A percentile compares a stretch with the other conserved stretches of the same genome.
Conservation (phyloP, 169 alveolate genomes). For the Perkinsus chesapeaki region DNA sequence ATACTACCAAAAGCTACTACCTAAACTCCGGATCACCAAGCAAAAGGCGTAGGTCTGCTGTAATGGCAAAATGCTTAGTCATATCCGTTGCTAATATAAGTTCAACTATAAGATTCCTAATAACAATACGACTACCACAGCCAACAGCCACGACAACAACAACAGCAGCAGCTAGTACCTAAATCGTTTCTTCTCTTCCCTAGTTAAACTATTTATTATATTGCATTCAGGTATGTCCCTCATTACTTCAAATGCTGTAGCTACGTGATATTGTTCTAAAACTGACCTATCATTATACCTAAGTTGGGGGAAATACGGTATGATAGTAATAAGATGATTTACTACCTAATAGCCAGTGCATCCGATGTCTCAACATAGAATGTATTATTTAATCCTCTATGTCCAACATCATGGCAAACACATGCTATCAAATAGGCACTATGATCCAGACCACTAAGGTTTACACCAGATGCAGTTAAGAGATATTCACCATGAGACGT, state of each 20-base stretch:
- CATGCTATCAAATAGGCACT: not conserved
- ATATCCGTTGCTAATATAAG: not conserved
- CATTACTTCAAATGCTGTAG: not conserved
- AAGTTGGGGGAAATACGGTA: not conserved
- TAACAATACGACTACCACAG: not conserved
- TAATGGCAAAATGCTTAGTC: not conserved
- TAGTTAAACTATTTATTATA: not conserved
- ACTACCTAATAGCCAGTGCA: not conserved
- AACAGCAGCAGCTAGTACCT: not conserved
- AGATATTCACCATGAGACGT: not conserved
- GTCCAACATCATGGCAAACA: not conserved
- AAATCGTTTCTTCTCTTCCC: not conserved
- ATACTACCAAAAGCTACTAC: not conserved
- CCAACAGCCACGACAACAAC: not conserved
- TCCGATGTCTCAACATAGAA: not conserved
- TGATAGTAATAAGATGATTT: not conserved
- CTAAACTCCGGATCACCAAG: not conserved
- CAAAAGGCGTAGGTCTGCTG: not conserved
- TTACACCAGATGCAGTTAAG: not conserved
- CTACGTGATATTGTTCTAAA: not conserved
- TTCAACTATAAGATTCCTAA: not conserved
- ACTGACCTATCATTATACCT: not conserved
- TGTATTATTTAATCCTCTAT: not conserved
- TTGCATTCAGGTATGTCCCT: not conserved
- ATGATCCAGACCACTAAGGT: not conserved